Percentiles rank a stretch among this genome's conserved stretches.
These are phyloP conservation scores for Pythium plurisporium DNA, from an alignment of 352 stramenopile genomes.

Conservation along the genomic window DNA sequence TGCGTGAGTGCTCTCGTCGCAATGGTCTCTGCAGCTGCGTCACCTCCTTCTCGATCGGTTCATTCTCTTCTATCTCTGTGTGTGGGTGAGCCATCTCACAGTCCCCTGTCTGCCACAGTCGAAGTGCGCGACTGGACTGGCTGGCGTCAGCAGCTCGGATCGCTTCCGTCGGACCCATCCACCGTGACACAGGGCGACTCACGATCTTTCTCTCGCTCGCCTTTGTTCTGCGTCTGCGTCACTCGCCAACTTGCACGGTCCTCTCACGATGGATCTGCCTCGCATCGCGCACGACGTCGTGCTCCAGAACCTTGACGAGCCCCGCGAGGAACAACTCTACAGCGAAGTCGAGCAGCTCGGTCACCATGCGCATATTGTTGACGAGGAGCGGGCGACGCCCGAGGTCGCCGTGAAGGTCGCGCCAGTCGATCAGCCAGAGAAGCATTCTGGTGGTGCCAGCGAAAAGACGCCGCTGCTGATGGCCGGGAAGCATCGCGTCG, in stretches of 20 bases:
- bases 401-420: constrained; percentile 2
- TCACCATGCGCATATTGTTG: constrained; percentile 18
- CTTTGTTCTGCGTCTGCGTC: neutral
- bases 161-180: neutral
- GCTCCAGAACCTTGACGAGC: constrained; percentile 31
- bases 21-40: constrained; percentile 5
- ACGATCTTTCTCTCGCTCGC: neutral
- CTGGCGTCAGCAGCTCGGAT: neutral
- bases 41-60: neutral
- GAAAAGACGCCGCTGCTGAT: constrained; percentile 30
- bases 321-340: constrained; percentile 23
- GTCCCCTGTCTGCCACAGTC: neutral
- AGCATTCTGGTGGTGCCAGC: neutral
- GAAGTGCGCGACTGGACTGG: neutral
- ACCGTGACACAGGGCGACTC: neutral
- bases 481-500: constrained; percentile 9
- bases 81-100: neutral
- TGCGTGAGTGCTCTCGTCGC: constrained; percentile 2
- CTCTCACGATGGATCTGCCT: constrained; percentile 25
- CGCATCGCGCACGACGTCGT: constrained; percentile 25
- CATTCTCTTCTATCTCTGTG: neutral
- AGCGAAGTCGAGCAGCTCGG: constrained; percentile 19
- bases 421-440: neutral
- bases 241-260: constrained; percentile 1
- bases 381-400: neutral